phyloP scores from a whole-genome alignment of 2,329 filamentous ascomycete genomes.

The Ascochyta koolunga region DNA sequence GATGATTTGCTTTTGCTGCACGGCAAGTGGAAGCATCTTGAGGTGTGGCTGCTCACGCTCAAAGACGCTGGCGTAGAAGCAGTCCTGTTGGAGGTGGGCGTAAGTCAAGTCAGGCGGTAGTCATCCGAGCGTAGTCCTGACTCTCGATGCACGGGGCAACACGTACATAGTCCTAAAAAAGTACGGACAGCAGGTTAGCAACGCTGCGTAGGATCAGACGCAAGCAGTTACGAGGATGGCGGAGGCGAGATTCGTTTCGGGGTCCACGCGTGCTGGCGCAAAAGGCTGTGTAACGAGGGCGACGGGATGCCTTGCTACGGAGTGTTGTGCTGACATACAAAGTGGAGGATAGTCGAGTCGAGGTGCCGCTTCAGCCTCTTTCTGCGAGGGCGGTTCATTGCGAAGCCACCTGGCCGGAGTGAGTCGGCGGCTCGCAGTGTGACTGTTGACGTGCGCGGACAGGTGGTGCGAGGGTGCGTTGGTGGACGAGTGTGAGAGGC shows the following conservation, averaged over 20 bases:
- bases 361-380: slow-evolving; percentile 36
- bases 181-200: slow-evolving; percentile 33
- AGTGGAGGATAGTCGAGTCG: slow-evolving; percentile 75
- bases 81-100: slow-evolving; percentile 70
- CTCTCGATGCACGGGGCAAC: slow-evolving; percentile 12
- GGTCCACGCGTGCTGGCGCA: slow-evolving; percentile 13
- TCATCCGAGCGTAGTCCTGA: slow-evolving; percentile 7
- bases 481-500: slow-evolving; percentile 16
- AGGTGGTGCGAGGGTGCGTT: slow-evolving; percentile 14
- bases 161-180: slow-evolving; percentile 40
- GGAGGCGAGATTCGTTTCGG: slow-evolving; percentile 13
- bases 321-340: slow-evolving; percentile 59
- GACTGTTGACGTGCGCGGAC: not conserved
- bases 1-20: slow-evolving; percentile 91
- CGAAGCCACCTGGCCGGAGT: slow-evolving; percentile 12
- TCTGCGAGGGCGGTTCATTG: slow-evolving; percentile 8
- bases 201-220: slow-evolving; percentile 8
- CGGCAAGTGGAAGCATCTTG: slow-evolving; percentile 75
- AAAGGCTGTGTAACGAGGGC: slow-evolving; percentile 26
- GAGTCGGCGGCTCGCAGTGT: slow-evolving; percentile 18
- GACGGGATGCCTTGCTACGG: slow-evolving; percentile 20
- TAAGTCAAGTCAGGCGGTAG: slow-evolving; percentile 22
- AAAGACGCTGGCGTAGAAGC: slow-evolving; percentile 92
- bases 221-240: slow-evolving; percentile 23
- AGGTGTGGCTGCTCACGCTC: slow-evolving; percentile 79